Evolutionary conservation across 2,329 filamentous ascomycete genomes (phyloP).

Genomic region (Verticillium isaacii): DNA sequence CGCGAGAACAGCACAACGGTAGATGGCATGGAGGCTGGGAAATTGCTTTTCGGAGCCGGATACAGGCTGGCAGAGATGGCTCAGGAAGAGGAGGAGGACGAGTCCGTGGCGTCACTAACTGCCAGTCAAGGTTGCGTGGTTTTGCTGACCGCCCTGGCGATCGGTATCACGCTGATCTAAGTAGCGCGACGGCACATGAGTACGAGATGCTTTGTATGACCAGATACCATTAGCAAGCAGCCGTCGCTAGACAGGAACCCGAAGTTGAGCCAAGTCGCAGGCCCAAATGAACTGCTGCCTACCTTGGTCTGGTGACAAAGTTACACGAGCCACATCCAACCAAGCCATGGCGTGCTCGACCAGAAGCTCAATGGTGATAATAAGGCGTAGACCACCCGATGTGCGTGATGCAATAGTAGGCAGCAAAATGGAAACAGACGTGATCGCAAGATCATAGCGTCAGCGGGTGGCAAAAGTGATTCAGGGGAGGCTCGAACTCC

Average conservation of each 20-base stretch:
- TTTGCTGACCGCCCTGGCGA: not conserved
- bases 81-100: not conserved
- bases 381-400: too few relatives aligned
- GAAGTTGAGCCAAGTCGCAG: too few relatives aligned
- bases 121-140: not conserved
- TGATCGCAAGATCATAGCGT: too few relatives aligned
- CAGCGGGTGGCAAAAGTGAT: not conserved
- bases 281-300: too few relatives aligned
- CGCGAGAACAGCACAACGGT: constrained; percentile 10
- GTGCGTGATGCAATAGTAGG: not conserved
- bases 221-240: too few relatives aligned
- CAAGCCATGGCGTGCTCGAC: too few relatives aligned
- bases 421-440: not conserved
- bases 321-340: too few relatives aligned
- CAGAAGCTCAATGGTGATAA: too few relatives aligned
- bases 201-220: too few relatives aligned
- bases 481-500: constrained; percentile 3
- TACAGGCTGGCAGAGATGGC: not conserved
- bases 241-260: too few relatives aligned
- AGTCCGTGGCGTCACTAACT: not conserved
- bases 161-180: not conserved
- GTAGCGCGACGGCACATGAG: not conserved
- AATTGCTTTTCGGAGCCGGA: not conserved
- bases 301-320: too few relatives aligned
- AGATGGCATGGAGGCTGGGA: not conserved